Base-by-base conservation (phyloP, 257 asterid species). In the Solanum sitiens region DNA sequence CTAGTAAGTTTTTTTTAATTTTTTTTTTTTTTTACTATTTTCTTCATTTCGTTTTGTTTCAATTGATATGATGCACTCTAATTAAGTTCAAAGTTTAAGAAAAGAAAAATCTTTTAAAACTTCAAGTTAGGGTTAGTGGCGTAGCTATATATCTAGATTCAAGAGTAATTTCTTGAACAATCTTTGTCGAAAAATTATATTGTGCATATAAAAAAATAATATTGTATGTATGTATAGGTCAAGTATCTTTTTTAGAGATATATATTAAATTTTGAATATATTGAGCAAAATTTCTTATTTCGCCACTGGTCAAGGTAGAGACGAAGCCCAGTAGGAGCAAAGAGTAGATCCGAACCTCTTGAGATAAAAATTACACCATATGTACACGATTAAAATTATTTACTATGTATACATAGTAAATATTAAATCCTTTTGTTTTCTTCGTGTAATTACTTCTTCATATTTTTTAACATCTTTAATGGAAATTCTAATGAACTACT, bases 1-100 rank as follows among this genome's bases (percentile, higher is more conserved):
- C 88, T 91, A 33, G 93, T 89, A 84, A 89, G 93, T 85, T 59
- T 18, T 73, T 35, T 35, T 35, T 4, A 35, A 35, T 4, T 4
- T 4, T 35, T 35, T 4, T 35, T 35, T 35, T 35, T 5, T 35
- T 35, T 61, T 21, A 10, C 23, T 23, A 21, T 2, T 23, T 14
- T 1, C 5, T 61, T 53, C 7, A 35, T 35, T 35, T 35, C 39
- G 7, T 35, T 21, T 0, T 2, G 1, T 61, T 61, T 61, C 3
- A 61, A 61, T 61, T 61, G 2, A 61, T 4, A 13, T 21, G 14
- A 61, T 2, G 0, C 14, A 4, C 7, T 61, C 10, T 61, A 3
- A 59, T 59, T 21, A 25, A 59, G 0, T 59, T 18, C 0, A 1
- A 2, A 53, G 23, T 16, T 6, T 6, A 53, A 53, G n/a, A 53